Percentiles rank a stretch among this genome's conserved stretches.
Conservation (phyloP, 345 rosid species). For the Acer campestre region DNA sequence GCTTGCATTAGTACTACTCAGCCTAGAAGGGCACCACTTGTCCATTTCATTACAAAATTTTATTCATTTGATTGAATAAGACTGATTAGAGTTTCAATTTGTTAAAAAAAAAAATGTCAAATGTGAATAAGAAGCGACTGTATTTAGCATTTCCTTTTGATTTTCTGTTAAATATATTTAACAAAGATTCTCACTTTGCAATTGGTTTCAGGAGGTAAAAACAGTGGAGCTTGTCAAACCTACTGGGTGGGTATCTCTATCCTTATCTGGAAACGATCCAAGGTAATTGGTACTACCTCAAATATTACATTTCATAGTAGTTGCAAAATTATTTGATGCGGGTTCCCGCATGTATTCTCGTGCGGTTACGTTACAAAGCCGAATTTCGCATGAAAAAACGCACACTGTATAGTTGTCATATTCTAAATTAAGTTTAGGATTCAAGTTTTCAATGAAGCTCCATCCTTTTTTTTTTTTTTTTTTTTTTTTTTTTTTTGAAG, state of each 20-base stretch:
- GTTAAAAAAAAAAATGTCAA: background rate
- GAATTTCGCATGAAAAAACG: too few species aligned
- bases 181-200: background rate
- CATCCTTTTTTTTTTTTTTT: too few species aligned
- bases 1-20: too few species aligned
- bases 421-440: background rate
- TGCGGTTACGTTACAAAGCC: too few species aligned
- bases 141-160: background rate
- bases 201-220: conserved; percentile 71
- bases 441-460: background rate
- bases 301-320: too few species aligned
- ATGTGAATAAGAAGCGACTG: background rate
- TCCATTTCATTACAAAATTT: background rate
- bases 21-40: background rate
- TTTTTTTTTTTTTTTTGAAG: too few species aligned
- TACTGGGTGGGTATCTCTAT: conserved; percentile 77
- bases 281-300: conserved; percentile 42
- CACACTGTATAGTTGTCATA: background rate
- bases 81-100: background rate
- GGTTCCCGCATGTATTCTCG: too few species aligned
- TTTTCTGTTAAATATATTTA: background rate
- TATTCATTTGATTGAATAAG: background rate
- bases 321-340: too few species aligned
- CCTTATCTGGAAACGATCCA: conserved; percentile 86
- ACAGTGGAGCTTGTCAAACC: conserved; percentile 85